phyloP scores from a whole-genome alignment of 495 filamentous ascomycete species.

The Xylaria telfairii region DNA sequence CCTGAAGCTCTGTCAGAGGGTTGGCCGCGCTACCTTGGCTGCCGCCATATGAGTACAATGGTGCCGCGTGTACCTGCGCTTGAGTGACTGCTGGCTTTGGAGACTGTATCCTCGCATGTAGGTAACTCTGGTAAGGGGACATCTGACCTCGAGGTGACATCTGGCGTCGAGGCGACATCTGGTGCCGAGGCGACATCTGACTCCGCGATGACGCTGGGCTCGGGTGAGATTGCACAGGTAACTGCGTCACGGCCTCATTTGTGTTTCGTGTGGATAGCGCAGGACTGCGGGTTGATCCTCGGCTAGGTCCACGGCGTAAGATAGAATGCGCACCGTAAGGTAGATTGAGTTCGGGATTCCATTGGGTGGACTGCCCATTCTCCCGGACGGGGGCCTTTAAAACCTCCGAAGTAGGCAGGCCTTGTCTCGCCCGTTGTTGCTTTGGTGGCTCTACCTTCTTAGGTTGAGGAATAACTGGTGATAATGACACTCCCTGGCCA shows the following conservation, averaged over 20 bases:
- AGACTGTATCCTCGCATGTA: constrained; percentile 28
- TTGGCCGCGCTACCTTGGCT: constrained; percentile 29
- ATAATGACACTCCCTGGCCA: constrained; percentile 17
- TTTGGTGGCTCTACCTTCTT: constrained; percentile 26
- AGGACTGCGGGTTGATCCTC: constrained; percentile 28
- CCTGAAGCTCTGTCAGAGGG: constrained; percentile 41
- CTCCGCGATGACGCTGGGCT: constrained; percentile 31
- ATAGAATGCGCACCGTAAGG: constrained; percentile 51
- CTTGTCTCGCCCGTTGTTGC: constrained; percentile 23
- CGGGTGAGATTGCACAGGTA: constrained; percentile 26
- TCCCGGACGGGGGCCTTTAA: constrained; percentile 35
- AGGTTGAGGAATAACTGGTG: constrained; percentile 22
- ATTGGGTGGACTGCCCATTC: constrained; percentile 40
- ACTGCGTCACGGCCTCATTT: constrained; percentile 22
- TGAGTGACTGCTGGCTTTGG: constrained; percentile 27
- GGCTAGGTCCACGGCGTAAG: constrained; percentile 38
- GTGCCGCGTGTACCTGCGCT: constrained; percentile 17
- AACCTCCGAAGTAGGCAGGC: constrained; percentile 35
- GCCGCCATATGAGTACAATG: constrained; percentile 35
- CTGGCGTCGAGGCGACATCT: constrained; percentile 27
- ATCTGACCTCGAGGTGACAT: constrained; percentile 27
- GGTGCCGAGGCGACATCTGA: constrained; percentile 29
- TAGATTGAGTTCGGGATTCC: constrained; percentile 48
- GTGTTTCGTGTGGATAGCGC: constrained; percentile 19
- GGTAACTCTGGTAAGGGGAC: constrained; percentile 31